Conservation (phyloP, 495 filamentous ascomycete genomes). For the Podospora didyma region DNA sequence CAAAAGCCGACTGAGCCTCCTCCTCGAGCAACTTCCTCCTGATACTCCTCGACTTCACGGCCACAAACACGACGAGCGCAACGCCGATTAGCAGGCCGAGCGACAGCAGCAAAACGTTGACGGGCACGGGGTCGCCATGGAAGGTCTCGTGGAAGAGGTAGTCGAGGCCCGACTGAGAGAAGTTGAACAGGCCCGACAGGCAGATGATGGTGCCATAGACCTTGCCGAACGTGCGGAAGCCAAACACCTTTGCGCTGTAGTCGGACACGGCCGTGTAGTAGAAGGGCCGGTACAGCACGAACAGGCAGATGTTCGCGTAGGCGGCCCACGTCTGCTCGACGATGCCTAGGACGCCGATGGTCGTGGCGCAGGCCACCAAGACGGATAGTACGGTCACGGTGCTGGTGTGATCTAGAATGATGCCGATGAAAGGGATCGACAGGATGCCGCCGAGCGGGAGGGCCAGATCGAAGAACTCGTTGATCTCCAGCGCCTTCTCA, state of each 20-base stretch:
- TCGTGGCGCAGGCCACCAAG: conserved; percentile 68
- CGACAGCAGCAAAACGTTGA: conserved; percentile 66
- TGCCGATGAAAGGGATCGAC: conserved; percentile 83
- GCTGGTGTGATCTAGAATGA: conserved; percentile 70
- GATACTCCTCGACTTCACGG: conserved; percentile 20
- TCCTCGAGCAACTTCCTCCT: conserved; percentile 33
- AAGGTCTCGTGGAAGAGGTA: conserved; percentile 72
- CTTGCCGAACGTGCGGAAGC: conserved; percentile 90
- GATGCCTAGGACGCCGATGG: conserved; percentile 76
- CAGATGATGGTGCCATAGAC: conserved; percentile 96
- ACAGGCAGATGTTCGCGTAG: conserved; percentile 75
- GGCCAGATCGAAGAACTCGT: conserved; percentile 83
- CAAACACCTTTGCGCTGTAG: conserved; percentile 91
- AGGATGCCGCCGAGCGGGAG: conserved; percentile 82
- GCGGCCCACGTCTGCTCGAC: conserved; percentile 65
- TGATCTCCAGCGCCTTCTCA: conserved; percentile 61
- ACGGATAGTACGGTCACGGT: conserved; percentile 70
- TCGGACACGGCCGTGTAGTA: conserved; percentile 79
- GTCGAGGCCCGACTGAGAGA: conserved; percentile 80
- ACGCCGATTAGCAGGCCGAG: conserved; percentile 57
- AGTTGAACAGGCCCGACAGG: conserved; percentile 80
- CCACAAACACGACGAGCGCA: conserved; percentile 58
- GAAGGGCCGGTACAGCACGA: conserved; percentile 71
- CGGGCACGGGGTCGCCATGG: conserved; percentile 66
- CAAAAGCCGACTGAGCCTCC: conserved; percentile 35